A percentile compares a stretch with the other conserved stretches of the same genome.
Evolutionary conservation across 345 rosid genomes (phyloP).

Genomic region (Alliaria petiolata): DNA sequence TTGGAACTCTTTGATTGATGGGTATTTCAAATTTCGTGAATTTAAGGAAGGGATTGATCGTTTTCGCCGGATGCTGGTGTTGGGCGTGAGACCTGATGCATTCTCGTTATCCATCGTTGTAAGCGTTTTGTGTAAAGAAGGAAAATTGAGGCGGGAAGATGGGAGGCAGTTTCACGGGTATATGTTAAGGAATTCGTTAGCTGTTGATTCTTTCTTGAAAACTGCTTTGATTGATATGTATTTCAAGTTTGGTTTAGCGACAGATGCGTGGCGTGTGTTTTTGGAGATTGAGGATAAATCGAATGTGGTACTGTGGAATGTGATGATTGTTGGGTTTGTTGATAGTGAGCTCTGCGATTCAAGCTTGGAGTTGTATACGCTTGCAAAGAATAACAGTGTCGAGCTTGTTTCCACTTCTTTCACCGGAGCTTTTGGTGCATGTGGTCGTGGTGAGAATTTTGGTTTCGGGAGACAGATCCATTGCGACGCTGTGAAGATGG

Average conservation of each 20-base stretch:
- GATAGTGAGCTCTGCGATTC: slow-evolving; percentile 43
- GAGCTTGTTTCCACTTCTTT: slow-evolving; percentile 52
- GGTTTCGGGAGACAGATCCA: slow-evolving; percentile 62
- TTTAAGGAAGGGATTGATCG: slow-evolving; percentile 40
- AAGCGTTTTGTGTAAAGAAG: slow-evolving; percentile 38
- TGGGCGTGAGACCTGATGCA: slow-evolving; percentile 61
- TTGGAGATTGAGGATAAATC: slow-evolving; percentile 42
- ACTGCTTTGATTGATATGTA: slow-evolving; percentile 64
- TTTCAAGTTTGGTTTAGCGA: slow-evolving; percentile 36
- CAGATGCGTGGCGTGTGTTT: slow-evolving; percentile 51
- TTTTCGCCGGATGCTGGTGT: slow-evolving; percentile 52
- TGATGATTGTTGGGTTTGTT: slow-evolving; percentile 62
- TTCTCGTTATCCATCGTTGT: slow-evolving; percentile 58
- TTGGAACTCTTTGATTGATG: slow-evolving; percentile 74
- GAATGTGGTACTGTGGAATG: slow-evolving; percentile 74
- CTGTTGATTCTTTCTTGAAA: slow-evolving; percentile 50
- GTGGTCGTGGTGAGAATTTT: slow-evolving; percentile 41
- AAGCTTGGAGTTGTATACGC: slow-evolving; percentile 56
- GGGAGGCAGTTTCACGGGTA: slow-evolving; percentile 66
- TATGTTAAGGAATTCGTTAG: slow-evolving; percentile 41
- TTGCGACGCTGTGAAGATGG: slow-evolving; percentile 62
- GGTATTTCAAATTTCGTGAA: slow-evolving; percentile 46
- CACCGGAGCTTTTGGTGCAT: slow-evolving; percentile 50
- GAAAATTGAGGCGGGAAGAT: slow-evolving; percentile 32
- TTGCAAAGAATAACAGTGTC: slow-evolving; percentile 46